Base-by-base conservation (phyloP, 495 filamentous ascomycete genomes). In the Aspergillus coremiiformis region DNA sequence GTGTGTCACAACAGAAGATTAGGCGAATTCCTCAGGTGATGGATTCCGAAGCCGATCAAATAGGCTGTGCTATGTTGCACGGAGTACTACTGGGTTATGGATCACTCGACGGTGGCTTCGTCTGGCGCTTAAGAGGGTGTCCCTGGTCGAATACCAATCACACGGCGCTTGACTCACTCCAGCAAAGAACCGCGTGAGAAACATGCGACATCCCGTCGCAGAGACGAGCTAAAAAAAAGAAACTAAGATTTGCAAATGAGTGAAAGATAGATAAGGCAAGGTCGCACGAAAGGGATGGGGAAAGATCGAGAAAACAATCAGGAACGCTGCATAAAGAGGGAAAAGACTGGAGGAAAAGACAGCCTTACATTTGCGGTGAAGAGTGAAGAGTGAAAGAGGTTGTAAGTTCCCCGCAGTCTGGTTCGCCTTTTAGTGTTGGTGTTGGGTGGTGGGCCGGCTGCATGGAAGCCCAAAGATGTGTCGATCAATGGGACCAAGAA, bases 71-170 rank as follows among this genome's bases (percentile, higher is more conserved):
- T 27, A 27, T 27, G 24, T 27, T n/a, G n/a, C n/a, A n/a, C n/a
- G n/a, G n/a, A n/a, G n/a, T n/a, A n/a, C n/a, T n/a, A n/a, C n/a
- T n/a, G n/a, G n/a, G n/a, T n/a, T 20, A 47, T 32, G 45, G 17
- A 50, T 35, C 39, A 41, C 37, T 50, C 44, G 29, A 44, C n/a
- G 33, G 39, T 41, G 23, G 32, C 46, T 41, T 60, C 63, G 66
- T 66, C 64, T 64, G 64, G 68, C 70, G 70, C 68, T 69, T 73
- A 41, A 69, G 48, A 49, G 52, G 55, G 57, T 33, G 54, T 47
- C 7, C 44, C 55, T 63, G 63, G 63, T 57, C 41, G 49, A 51
- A 49, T 46, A 51, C 44, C 44, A 30, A 43, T 14, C 32, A 41
- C 29, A 55, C 46, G 59, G 59, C 63, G 60, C 60, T 59, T 60